Evolutionary conservation across 2,329 filamentous ascomycete species (phyloP).

Genomic region (Pseudocercospora macadamiae): DNA sequence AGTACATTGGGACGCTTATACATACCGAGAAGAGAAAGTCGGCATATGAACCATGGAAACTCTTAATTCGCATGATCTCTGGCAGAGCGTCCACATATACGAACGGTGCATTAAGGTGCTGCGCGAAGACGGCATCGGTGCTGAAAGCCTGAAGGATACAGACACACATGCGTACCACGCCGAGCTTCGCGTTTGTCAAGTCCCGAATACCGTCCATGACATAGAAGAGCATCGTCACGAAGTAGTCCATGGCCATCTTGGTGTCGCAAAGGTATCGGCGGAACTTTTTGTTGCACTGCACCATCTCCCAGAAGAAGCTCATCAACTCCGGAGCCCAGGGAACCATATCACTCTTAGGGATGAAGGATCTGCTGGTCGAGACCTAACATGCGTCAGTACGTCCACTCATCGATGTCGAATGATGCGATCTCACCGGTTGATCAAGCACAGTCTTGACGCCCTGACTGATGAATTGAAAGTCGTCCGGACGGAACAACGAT

Average conservation of each 20-base stretch:
- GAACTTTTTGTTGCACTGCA: slow-evolving; percentile 97
- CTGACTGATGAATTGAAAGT: slow-evolving; percentile 83
- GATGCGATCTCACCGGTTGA: slow-evolving; percentile 63
- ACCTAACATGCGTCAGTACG: slow-evolving; percentile 53
- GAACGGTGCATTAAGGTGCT: slow-evolving; percentile 86
- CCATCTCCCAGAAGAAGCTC: slow-evolving; percentile 95
- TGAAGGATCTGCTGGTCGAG: slow-evolving; percentile 80
- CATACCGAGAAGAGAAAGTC: slow-evolving; percentile 95
- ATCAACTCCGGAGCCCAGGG: slow-evolving; percentile 94
- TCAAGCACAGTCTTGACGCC: slow-evolving; percentile 64
- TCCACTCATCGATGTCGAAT: not conserved
- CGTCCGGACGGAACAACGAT: slow-evolving; percentile 85
- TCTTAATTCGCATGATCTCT: slow-evolving; percentile 74
- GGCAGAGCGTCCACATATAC: slow-evolving; percentile 87
- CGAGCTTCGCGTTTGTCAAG: slow-evolving; percentile 84
- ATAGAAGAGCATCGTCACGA: slow-evolving; percentile 88
- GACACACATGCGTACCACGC: slow-evolving; percentile 94
- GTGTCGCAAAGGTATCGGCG: slow-evolving; percentile 96
- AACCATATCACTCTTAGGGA: slow-evolving; percentile 75
- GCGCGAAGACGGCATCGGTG: slow-evolving; percentile 86
- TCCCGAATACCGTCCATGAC: slow-evolving; percentile 87
- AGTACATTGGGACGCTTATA: slow-evolving; percentile 54
- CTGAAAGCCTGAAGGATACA: slow-evolving; percentile 94
- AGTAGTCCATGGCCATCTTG: slow-evolving; percentile 87
- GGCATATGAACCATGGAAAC: slow-evolving; percentile 87